Base-by-base conservation (phyloP, 2,329 filamentous ascomycete genomes). In the Arthroderma sp. region DNA sequence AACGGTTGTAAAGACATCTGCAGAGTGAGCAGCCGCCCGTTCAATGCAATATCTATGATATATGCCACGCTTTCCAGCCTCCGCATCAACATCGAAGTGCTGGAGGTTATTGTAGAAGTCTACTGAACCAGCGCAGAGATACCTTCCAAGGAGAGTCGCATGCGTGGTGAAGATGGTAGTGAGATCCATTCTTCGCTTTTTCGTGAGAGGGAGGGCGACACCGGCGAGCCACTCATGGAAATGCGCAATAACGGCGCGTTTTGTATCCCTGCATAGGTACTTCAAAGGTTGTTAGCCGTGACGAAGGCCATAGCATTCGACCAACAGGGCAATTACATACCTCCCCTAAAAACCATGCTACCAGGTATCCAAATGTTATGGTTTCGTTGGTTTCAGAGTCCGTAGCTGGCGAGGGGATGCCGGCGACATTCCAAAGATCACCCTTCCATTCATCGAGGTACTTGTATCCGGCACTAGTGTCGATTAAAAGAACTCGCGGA, bases 51-150 rank as follows among this genome's bases (percentile, higher is more conserved):
- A 96, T 48, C 91, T 75, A 69, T 98, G 91, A 70, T 96, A 98
- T 63, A 98, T 96, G 47, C 91, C 91, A 58, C 91, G 85, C 73
- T 95, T 96, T 50, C 91, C 91, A 11, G 91, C 91, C 67, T 98
- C 91, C 4, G 86, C 80, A 62, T 98, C 91, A 29, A 94, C 87
- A 60, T 98, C 89, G 60, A 98, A 96, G 69, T 80, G 83, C 65
- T 96, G 89, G 43, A 98, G 75, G 64, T 96, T 95, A 72, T 96
- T 98, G 75, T 98, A 98, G 63, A 98, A 96, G 63, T 98, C 91
- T 51, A 96, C 91, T 0, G 88, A 95, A 44, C 91, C 91, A 42
- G 91, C 91, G 62, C 91, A 96, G 40, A 96, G 83, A 61, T 98
- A 96, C 57, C 91, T 82, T 50, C 91, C 91, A 40, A 98, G 78